Evolutionary conservation across 2,329 filamentous ascomycete genomes (phyloP).

Genomic region (Fusarium pseudograminearum): DNA sequence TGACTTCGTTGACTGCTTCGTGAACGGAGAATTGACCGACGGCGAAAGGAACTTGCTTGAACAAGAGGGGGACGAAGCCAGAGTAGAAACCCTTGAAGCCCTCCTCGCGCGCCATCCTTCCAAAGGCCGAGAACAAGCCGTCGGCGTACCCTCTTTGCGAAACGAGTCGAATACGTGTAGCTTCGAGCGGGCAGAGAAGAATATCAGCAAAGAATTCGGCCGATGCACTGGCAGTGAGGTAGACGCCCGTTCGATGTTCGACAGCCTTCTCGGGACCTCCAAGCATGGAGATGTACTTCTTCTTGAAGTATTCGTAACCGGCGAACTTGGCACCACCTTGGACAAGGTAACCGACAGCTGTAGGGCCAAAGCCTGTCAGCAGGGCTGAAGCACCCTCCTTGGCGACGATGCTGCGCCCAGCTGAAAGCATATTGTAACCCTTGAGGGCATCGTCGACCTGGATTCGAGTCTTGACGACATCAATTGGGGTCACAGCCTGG

Average conservation of each 20-base stretch:
- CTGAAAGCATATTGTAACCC: constrained; percentile 84
- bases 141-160: constrained; percentile 82
- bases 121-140: constrained; percentile 78
- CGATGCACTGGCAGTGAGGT: constrained; percentile 77
- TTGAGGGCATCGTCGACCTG: constrained; percentile 89
- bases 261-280: constrained; percentile 64
- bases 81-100: constrained; percentile 88
- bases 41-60: constrained; percentile 93
- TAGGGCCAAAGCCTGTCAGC: constrained; percentile 86
- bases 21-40: constrained; percentile 95
- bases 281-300: constrained; percentile 79
- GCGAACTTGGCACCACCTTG: constrained; percentile 93
- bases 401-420: constrained; percentile 80
- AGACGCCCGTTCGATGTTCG: constrained; percentile 67
- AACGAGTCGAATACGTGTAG: constrained; percentile 81
- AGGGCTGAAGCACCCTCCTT: constrained; percentile 84
- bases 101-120: constrained; percentile 80
- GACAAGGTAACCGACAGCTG: constrained; percentile 87
- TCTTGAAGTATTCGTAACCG: constrained; percentile 95
- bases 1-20: constrained; percentile 84
- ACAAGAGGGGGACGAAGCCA: constrained; percentile 86
- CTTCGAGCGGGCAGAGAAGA: constrained; percentile 90
- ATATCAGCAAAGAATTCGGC: constrained; percentile 82
- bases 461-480: constrained; percentile 90
- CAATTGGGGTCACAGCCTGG: constrained; percentile 66